Evolutionary conservation across 2,329 filamentous ascomycete species (phyloP).

Genomic region (Diaporthe sp.): DNA sequence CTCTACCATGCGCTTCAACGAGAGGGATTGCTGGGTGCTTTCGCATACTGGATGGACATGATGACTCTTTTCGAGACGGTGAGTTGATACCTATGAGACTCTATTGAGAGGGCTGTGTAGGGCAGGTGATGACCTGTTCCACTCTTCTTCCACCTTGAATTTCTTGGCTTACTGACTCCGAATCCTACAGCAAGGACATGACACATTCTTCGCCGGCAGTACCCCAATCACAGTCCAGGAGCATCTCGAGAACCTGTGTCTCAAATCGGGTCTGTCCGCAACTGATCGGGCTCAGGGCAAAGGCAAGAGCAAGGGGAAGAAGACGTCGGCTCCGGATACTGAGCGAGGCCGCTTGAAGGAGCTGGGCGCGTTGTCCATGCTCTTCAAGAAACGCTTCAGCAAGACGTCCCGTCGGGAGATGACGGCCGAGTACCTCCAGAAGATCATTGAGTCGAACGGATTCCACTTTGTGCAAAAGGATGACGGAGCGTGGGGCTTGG

Average conservation of each 20-base stretch:
- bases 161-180: background rate
- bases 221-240: background rate
- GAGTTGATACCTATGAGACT: background rate
- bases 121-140: background rate
- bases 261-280: background rate
- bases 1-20: conserved; percentile 2
- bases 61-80: background rate
- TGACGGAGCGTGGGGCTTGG: background rate
- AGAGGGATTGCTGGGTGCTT: background rate
- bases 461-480: background rate
- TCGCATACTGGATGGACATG: background rate
- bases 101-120: background rate
- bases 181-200: background rate
- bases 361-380: background rate
- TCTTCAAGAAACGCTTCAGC: conserved; percentile 3
- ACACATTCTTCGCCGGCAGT: background rate
- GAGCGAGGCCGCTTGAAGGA: conserved; percentile 4
- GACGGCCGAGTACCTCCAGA: background rate
- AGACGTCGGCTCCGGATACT: background rate
- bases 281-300: background rate
- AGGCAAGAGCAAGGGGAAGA: conserved; percentile 5
- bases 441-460: background rate
- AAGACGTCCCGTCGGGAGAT: background rate
- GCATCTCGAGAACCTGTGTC: background rate
- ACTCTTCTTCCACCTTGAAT: background rate